Conservation (phyloP, 164 flowering plant genomes). For the grape (Vitis vinifera) region DNA sequence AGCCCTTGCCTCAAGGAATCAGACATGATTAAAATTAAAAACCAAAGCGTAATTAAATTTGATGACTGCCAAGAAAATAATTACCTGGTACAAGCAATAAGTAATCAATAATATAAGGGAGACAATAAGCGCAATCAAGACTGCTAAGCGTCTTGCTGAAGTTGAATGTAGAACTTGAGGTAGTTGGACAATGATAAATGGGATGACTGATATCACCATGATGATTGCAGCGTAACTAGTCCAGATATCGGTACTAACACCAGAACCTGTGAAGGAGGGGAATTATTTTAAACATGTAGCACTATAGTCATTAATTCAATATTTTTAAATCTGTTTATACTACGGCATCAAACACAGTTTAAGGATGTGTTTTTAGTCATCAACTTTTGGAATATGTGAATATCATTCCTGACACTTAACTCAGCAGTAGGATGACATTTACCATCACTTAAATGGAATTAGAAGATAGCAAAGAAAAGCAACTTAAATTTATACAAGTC, state of each 20-base stretch:
- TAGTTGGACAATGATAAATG: slow-evolving; percentile 30
- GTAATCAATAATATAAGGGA: slow-evolving; percentile 15
- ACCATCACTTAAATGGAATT: no score
- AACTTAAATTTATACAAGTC: no score
- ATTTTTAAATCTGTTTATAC: no score
- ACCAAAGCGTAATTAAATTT: background rate
- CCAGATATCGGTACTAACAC: slow-evolving; percentile 29
- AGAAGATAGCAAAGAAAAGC: no score
- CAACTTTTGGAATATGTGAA: no score
- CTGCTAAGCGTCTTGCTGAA: slow-evolving; percentile 11
- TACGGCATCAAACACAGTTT: no score
- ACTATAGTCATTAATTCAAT: no score
- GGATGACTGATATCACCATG: slow-evolving; percentile 33
- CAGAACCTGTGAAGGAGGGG: slow-evolving; percentile 18
- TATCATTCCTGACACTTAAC: no score
- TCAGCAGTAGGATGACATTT: no score
- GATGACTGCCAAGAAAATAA: background rate
- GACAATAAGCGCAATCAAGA: slow-evolving; percentile 27
- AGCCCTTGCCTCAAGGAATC: background rate
- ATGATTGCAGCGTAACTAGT: slow-evolving; percentile 35
- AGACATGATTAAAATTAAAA: background rate
- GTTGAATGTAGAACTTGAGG: slow-evolving; percentile 15
- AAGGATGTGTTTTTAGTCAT: no score
- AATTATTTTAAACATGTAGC: no score
- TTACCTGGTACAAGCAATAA: slow-evolving; percentile 37